phyloP scores from a whole-genome alignment of 2,329 filamentous ascomycete genomes.

The Aspergillus quadrilineatus region DNA sequence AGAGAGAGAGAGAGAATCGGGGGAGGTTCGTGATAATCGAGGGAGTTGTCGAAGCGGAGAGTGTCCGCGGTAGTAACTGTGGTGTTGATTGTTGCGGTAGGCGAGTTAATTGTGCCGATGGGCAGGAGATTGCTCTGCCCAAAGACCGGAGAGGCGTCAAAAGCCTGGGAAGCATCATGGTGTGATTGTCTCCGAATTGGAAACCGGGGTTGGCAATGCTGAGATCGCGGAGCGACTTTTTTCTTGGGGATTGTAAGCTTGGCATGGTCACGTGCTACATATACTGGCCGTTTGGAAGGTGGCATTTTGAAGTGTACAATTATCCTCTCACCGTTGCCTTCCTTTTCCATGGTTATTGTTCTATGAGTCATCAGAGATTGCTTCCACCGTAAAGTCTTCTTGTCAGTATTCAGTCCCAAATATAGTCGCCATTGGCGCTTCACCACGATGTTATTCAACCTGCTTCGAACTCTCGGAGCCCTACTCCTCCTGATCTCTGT shows the following conservation, averaged over 20 bases:
- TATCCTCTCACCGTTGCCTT: not conserved
- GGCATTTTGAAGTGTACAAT: constrained; percentile 27
- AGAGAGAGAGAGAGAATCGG: constrained; percentile 40
- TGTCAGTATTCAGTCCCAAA: not conserved
- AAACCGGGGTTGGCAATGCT: not conserved
- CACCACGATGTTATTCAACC: constrained; percentile 28
- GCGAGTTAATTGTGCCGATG: constrained; percentile 25
- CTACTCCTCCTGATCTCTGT: constrained; percentile 61
- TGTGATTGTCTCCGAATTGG: constrained; percentile 13
- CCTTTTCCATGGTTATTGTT: not conserved
- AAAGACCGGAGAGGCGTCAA: constrained; percentile 39
- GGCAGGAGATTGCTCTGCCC: constrained; percentile 36
- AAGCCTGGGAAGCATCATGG: constrained; percentile 44
- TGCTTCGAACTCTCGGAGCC: constrained; percentile 32
- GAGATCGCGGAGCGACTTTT: constrained; percentile 28
- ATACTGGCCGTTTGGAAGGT: constrained; percentile 18
- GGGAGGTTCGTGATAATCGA: constrained; percentile 26
- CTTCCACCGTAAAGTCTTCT: not conserved
- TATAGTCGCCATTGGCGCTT: not conserved
- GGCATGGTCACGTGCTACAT: constrained; percentile 27
- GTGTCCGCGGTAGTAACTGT: constrained; percentile 27
- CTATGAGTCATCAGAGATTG: too few relatives aligned
- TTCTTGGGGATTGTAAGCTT: constrained; percentile 24
- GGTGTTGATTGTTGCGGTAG: constrained; percentile 22
- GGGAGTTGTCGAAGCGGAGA: constrained; percentile 21